phyloP scores from a whole-genome alignment of 1,284 basidiomycete genomes.

The Ganoderma meredithae region DNA sequence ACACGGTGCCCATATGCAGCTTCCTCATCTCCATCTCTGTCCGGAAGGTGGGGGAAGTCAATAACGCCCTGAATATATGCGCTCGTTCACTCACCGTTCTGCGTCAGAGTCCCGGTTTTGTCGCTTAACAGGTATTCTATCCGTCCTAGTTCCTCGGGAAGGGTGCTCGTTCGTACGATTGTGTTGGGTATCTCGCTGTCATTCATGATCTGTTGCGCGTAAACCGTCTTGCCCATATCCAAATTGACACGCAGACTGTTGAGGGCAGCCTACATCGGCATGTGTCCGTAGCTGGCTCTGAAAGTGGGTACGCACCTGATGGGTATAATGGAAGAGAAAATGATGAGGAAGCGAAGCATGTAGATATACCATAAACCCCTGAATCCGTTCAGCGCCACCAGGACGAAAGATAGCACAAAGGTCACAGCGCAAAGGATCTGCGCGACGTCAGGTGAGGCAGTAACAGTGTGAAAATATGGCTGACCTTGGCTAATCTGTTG shows the following conservation, averaged over 20 bases:
- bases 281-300: not conserved
- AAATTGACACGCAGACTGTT: slow-evolving; percentile 94
- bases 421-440: slow-evolving; percentile 96
- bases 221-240: slow-evolving; percentile 99
- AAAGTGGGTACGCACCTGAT: slow-evolving; percentile 76
- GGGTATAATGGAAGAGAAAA: slow-evolving; percentile 99
- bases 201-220: slow-evolving; percentile 94
- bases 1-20: slow-evolving; percentile 98
- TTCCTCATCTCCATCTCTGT: slow-evolving; percentile 99
- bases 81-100: slow-evolving; percentile 76
- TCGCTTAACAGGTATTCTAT: slow-evolving; percentile 97
- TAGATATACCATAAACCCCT: slow-evolving; percentile 97
- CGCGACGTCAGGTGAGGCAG: slow-evolving; percentile 3
- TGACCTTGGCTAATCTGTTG: slow-evolving; percentile 93
- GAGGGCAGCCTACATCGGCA: not conserved
- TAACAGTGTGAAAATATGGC: slow-evolving; percentile 14
- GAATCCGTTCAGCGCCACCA: slow-evolving; percentile 97
- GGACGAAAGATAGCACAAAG: slow-evolving; percentile 88
- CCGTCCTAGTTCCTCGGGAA: slow-evolving; percentile 96
- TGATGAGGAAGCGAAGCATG: slow-evolving; percentile 94
- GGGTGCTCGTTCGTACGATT: slow-evolving; percentile 95
- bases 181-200: slow-evolving; percentile 94
- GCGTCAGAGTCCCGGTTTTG: slow-evolving; percentile 97
- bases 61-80: no score
- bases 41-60: no score